Percentiles rank a stretch among this genome's conserved stretches.
phyloP scores from a whole-genome alignment of 345 rosid genomes.

The Syzygium oleosum region DNA sequence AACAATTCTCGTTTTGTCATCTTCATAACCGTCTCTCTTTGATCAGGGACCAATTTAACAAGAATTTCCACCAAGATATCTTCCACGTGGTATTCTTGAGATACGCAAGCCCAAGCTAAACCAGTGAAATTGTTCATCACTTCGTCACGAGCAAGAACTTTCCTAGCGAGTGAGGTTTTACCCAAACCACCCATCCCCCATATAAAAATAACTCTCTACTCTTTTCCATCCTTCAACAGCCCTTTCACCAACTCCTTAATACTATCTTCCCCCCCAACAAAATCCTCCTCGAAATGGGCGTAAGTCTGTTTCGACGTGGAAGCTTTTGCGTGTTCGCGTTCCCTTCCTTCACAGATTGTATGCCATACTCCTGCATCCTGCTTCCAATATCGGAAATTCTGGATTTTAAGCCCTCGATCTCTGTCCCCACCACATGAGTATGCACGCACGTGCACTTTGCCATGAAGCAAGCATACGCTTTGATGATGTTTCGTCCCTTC shows the following conservation, averaged over 20 bases:
- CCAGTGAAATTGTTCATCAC: no score
- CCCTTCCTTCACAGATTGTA: no score
- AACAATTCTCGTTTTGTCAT: conserved; percentile 27
- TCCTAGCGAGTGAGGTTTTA: no score
- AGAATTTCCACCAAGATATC: conserved; percentile 21
- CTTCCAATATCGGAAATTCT: not conserved
- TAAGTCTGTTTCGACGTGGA: not conserved
- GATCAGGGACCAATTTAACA: conserved; percentile 11
- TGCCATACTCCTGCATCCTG: accelerated
- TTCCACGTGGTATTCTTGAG: conserved; percentile 23
- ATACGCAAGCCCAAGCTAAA: conserved; percentile 31
- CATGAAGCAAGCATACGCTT: no score
- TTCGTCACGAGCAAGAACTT: no score
- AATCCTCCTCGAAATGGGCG: not conserved
- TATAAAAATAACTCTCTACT: no score
- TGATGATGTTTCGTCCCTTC: not conserved
- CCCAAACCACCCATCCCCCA: no score
- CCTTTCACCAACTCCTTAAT: not conserved
- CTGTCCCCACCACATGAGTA: not conserved
- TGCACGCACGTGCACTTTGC: no score
- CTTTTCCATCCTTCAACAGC: no score
- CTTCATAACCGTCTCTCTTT: conserved; percentile 16
- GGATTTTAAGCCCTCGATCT: not conserved
- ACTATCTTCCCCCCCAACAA: no score
- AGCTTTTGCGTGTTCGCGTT: no score